Evolutionary conservation across 1,284 basidiomycete species (phyloP), one percentile per base, ranked within the genome.

Genomic region (Mycosarcoma maydis): DNA sequence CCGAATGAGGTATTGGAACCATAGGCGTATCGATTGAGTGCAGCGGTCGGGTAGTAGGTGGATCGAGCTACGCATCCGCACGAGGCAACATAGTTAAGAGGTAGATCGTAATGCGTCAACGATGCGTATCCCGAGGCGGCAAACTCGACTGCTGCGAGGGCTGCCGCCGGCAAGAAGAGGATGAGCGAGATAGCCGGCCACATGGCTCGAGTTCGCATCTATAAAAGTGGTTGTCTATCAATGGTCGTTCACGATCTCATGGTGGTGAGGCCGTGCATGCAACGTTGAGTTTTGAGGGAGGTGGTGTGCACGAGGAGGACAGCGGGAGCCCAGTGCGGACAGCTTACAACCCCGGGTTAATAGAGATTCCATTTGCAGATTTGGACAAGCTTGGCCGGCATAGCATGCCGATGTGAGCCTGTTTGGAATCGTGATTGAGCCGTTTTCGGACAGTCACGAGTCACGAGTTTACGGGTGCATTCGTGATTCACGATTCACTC

Each of bases 91-190:
- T 75, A 77, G 48, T 60, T 29, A 19, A 26, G 14, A 2, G 76
- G 76, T 6, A 76, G 42, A 23, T 70, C 70, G 60, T 77, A 77
- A 51, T 77, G 76, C 27, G 76, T 77, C 32, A 77, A 9, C 8
- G 76, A 76, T 11, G 73, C 71, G 24, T 64, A 65, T 14, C 73
- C 73, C 17, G 39, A 37, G 4, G 55, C 9, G 24, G 57, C 41
- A 23, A 61, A 54, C 37, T 58, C 65, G 46, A 68, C 40, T 3
- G 40, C 65, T 16, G 49, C 45, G 3, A n/a, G 32, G 1, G 37
- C 37, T 5, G 10, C 1, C n/a, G 32, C 16, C 2, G 46, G 8
- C 19, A 30, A 46, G 19, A 58, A 5, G 6, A 45, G 29, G 11
- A 53, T 2, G 22, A 57, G 45, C 13, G 26, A 30, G 43, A 37